Base-by-base conservation (phyloP, 1,284 basidiomycete species). In the Athelia sp. region DNA sequence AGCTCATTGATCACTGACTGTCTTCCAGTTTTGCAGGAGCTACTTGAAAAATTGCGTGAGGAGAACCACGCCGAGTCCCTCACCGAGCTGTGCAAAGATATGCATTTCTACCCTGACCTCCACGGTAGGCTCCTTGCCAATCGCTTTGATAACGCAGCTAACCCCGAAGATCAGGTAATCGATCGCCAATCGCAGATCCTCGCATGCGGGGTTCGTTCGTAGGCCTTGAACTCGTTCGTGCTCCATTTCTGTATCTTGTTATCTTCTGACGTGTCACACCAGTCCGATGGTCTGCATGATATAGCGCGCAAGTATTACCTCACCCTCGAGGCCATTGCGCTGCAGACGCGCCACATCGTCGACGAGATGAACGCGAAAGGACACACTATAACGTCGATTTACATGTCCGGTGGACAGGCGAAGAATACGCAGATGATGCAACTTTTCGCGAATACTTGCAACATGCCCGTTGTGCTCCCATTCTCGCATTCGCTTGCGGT, bases 311-410 rank as follows among this genome's bases (percentile, higher is more conserved):
- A 91, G 63, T 98, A 97, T 72, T 85, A 93, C 60, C 81, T 93
- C 44, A 91, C 95, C 0, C 83, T 98, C 45, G 93, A 98, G 72
- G 86, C 93, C 10, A 96, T 99, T 66, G 91, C 93, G 4, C 81
- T 98, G 18, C 96, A 98, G 68, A 98, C 94, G 11, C 78, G 90
- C 3, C 96, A 98, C 69, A 98, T 99, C 64, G 76, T 99, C 50
- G 90, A 95, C 61, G 80, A 84, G 58, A 90, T 99, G 81, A 98
- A 98, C 69, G 67, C 62, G 15, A 79, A 84, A 35, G 96, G 96
- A 0, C 96, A 99, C 69, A 63, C 74, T 29, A 89, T 99, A 61
- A 79, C 80, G 49, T 81, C 84, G 26, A 88, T 99, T 65, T 98
- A 94, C 74, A 90, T 99, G 82, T 87, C 82, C 35, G 91, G 91